These are phyloP conservation scores for Penicillium sp. DNA, from an alignment of 2,329 filamentous ascomycete genomes.

Conservation along the genomic window DNA sequence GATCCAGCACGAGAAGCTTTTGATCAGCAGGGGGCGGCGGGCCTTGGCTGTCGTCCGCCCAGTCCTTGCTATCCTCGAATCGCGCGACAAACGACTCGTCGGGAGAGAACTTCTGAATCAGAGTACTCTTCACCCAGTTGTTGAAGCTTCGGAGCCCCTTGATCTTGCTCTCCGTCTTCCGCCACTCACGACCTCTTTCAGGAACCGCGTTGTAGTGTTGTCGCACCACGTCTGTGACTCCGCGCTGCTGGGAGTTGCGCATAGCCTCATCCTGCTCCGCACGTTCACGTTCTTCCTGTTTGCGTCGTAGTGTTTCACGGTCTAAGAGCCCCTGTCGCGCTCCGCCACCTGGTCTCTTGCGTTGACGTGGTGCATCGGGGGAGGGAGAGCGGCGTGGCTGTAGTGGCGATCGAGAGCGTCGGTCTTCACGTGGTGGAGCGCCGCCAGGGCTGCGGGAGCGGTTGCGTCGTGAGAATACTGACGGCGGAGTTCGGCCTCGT, in stretches of 20 bases:
- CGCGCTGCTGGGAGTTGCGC: conserved; percentile 47
- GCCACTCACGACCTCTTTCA: conserved; percentile 90
- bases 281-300: conserved; percentile 47
- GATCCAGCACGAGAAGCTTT: conserved; percentile 79
- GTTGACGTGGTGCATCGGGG: conserved; percentile 40
- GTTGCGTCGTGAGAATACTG: conserved; percentile 44
- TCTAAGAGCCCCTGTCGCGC: conserved; percentile 43
- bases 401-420: conserved; percentile 44
- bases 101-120: conserved; percentile 94
- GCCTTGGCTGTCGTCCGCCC: conserved; percentile 40
- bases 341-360: conserved; percentile 50
- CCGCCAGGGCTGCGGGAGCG: conserved; percentile 28
- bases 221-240: conserved; percentile 79
- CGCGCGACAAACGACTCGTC: conserved; percentile 68
- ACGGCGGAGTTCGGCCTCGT: conserved; percentile 39
- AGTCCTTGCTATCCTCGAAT: conserved; percentile 46
- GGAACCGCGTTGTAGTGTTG: conserved; percentile 97
- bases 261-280: conserved; percentile 41
- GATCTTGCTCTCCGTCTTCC: conserved; percentile 89
- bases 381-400: conserved; percentile 46
- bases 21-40: conserved; percentile 43
- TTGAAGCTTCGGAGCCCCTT: conserved; percentile 93
- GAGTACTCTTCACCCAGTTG: conserved; percentile 97
- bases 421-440: conserved; percentile 26
- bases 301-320: conserved; percentile 41